Percentiles rank a stretch among this genome's conserved stretches.
Evolutionary conservation across 2,329 filamentous ascomycete species (phyloP).

Genomic region (Pyrenophora graminea): DNA sequence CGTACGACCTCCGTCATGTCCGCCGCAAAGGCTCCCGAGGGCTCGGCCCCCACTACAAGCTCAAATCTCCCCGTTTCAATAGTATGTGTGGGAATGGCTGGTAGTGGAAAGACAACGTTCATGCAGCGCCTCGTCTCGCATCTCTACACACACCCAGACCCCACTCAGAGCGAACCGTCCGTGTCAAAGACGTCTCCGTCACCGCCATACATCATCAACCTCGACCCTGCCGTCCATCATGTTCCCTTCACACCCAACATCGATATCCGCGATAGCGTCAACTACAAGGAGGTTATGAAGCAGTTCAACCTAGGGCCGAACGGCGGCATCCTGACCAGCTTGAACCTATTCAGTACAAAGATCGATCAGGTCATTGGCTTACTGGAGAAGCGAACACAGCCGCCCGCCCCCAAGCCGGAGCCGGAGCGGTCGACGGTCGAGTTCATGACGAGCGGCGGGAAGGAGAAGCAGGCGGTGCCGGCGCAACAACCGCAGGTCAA

Average conservation of each 20-base stretch:
- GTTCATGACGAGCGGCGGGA: conserved; percentile 43
- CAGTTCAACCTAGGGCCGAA: conserved; percentile 98
- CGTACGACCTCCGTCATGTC: conserved; percentile 48
- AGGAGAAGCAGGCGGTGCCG: conserved; percentile 26
- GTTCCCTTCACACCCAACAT: conserved; percentile 97
- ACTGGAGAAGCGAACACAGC: conserved; percentile 82
- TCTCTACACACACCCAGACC: conserved; percentile 75
- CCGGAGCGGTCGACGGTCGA: conserved; percentile 42
- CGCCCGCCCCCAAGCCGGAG: conserved; percentile 45
- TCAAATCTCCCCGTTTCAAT: conserved; percentile 67
- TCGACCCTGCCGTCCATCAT: conserved; percentile 90
- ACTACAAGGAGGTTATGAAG: conserved; percentile 99
- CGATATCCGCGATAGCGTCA: conserved; percentile 97
- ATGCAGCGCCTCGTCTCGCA: conserved; percentile 98
- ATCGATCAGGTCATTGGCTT: conserved; percentile 91
- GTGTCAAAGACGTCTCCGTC: conserved; percentile 34
- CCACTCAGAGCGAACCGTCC: conserved; percentile 33
- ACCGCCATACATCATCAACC: conserved; percentile 95
- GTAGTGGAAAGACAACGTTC: conserved; percentile 98
- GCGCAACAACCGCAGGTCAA: conserved; percentile 64
- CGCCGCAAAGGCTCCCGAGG: conserved; percentile 30
- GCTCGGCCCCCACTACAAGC: conserved; percentile 15
- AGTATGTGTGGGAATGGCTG: conserved; percentile 97
- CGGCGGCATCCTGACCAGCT: conserved; percentile 90
- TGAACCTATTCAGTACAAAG: conserved; percentile 97